These are phyloP conservation scores for Poa annua DNA, from an alignment of 176 grass and related monocot species.

Conservation along the genomic window DNA sequence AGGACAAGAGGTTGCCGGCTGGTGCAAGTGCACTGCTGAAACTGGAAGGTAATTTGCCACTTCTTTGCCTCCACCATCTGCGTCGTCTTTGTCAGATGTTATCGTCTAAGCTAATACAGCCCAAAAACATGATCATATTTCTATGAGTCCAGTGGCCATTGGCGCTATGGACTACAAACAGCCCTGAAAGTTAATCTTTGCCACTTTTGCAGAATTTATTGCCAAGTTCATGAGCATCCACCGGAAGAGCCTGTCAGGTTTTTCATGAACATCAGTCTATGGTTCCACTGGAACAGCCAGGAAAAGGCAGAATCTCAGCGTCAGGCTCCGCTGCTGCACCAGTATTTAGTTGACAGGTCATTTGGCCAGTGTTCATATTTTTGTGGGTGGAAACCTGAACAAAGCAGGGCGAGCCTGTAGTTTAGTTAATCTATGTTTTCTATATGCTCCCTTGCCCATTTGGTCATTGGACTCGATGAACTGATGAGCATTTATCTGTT, in stretches of 20 bases:
- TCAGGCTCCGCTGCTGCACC: neutral
- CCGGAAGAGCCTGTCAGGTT: constrained; percentile 51
- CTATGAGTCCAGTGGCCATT: neutral
- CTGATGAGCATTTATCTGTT: neutral
- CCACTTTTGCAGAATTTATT: constrained; percentile 54
- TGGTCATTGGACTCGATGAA: neutral
- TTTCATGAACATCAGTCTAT: constrained; percentile 2
- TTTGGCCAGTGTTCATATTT: neutral
- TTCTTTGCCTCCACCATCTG: neutral
- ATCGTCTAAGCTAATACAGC: neutral
- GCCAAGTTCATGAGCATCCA: constrained; percentile 78
- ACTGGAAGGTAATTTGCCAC: constrained; percentile 55
- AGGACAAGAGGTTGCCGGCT: constrained; percentile 69
- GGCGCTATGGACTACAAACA: neutral
- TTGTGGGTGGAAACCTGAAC: neutral
- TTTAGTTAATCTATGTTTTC: neutral
- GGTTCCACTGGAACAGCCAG: neutral
- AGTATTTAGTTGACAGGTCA: neutral
- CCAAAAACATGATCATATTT: neutral
- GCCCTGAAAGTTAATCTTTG: neutral
- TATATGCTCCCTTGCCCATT: neutral
- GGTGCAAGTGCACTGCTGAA: constrained; percentile 71
- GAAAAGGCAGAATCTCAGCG: neutral
- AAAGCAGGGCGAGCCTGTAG: neutral
- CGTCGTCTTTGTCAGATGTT: neutral